phyloP scores from a whole-genome alignment of 2,329 filamentous ascomycete genomes.

The Alternaria solani region DNA sequence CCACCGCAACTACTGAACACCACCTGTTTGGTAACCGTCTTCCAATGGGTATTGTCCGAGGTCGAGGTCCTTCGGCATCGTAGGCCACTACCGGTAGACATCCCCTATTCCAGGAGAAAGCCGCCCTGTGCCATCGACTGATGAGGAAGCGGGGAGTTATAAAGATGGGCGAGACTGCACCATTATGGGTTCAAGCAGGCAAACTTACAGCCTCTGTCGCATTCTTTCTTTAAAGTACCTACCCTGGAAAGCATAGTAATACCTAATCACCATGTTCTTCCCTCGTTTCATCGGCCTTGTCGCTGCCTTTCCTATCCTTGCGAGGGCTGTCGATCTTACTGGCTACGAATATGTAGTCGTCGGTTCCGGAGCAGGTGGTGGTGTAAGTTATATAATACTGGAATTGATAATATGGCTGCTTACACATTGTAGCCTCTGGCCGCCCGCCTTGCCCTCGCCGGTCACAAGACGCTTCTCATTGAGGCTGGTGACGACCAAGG shows the following conservation, averaged over 20 bases:
- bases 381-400: slow-evolving; percentile 5
- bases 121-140: not conserved
- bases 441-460: slow-evolving; percentile 66
- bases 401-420: not conserved
- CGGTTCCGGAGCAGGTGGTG: slow-evolving; percentile 56
- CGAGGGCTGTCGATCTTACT: slow-evolving; percentile 39
- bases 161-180: slow-evolving; percentile 12
- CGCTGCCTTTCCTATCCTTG: slow-evolving; percentile 32
- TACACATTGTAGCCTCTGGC: slow-evolving; percentile 41
- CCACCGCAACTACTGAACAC: slow-evolving; percentile 18
- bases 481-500: slow-evolving; percentile 68
- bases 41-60: slow-evolving; percentile 11
- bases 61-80: slow-evolving; percentile 2
- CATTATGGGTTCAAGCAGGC: slow-evolving; percentile 19
- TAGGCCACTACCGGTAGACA: slow-evolving; percentile 1
- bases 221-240: slow-evolving; percentile 16
- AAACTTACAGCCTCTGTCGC: slow-evolving; percentile 23
- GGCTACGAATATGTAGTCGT: slow-evolving; percentile 70
- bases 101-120: slow-evolving; percentile 6
- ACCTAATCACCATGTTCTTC: slow-evolving; percentile 33
- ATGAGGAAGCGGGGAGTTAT: slow-evolving; percentile 5
- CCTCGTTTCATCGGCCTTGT: slow-evolving; percentile 28
- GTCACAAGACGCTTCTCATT: slow-evolving; percentile 67
- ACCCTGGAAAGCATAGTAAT: slow-evolving; percentile 8
- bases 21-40: slow-evolving; percentile 2